Conservation (phyloP, 352 stramenopile species). For the Elongisporangium senticosum region DNA sequence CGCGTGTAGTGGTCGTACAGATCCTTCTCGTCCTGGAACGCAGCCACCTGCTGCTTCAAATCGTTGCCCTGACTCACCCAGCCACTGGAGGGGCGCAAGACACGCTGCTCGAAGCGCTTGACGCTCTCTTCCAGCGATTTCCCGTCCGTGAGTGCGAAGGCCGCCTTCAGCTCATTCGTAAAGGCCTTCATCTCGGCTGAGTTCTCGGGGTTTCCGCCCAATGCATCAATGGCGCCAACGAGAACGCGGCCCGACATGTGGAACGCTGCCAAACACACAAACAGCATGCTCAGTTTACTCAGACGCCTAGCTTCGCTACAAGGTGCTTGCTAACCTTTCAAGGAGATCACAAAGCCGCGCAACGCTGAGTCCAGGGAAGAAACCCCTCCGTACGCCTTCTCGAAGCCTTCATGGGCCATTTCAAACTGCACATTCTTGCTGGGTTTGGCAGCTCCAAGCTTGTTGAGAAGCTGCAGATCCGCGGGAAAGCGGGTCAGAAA, state of each 20-base stretch:
- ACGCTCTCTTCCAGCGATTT: slow-evolving; percentile 42
- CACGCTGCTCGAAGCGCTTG: slow-evolving; percentile 50
- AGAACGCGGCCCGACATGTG: slow-evolving; percentile 52
- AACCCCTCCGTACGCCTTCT: slow-evolving; percentile 44
- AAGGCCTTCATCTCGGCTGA: slow-evolving; percentile 58
- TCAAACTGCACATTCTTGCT: slow-evolving; percentile 82
- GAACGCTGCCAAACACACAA: slow-evolving; percentile 19
- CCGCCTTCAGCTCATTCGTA: slow-evolving; percentile 48
- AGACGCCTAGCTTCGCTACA: too few species aligned
- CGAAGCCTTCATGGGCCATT: slow-evolving; percentile 50
- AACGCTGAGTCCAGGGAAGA: slow-evolving; percentile 41
- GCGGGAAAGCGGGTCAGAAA: background rate
- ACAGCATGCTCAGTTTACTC: background rate
- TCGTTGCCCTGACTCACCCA: slow-evolving; percentile 44
- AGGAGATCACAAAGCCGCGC: slow-evolving; percentile 44
- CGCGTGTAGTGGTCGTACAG: slow-evolving; percentile 78
- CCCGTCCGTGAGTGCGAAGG: slow-evolving; percentile 57
- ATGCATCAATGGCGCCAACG: slow-evolving; percentile 47
- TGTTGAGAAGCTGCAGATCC: slow-evolving; percentile 36
- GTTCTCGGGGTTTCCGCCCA: slow-evolving; percentile 26
- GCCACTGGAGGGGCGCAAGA: slow-evolving; percentile 45
- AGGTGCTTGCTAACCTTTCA: slow-evolving; percentile 24
- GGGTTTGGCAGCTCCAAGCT: slow-evolving; percentile 58
- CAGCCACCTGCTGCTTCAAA: slow-evolving; percentile 38
- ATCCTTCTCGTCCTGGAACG: slow-evolving; percentile 61